A percentile compares a stretch with the other conserved stretches of the same genome.
Evolutionary conservation across 1,284 basidiomycete species (phyloP).

Genomic region (Tausonia pullulans): DNA sequence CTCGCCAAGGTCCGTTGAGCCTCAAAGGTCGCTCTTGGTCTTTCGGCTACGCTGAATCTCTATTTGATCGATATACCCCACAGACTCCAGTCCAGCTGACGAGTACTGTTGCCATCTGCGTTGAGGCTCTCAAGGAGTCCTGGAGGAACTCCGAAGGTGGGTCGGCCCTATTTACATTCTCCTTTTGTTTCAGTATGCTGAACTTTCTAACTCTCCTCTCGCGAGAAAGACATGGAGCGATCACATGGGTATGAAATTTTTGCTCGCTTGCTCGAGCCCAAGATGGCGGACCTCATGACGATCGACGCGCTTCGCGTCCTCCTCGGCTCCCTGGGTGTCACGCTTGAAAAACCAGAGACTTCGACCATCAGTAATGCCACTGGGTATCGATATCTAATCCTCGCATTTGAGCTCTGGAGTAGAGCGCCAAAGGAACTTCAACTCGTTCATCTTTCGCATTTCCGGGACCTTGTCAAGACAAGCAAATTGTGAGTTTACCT

Average conservation of each 20-base stretch:
- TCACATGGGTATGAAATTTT: conserved; percentile 80
- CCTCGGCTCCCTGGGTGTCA: conserved; percentile 72
- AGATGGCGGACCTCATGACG: conserved; percentile 60
- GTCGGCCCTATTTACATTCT: background rate
- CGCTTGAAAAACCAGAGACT: conserved; percentile 65
- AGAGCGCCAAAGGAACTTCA: conserved; percentile 57
- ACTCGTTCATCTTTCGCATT: conserved; percentile 65
- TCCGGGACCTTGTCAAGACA: conserved; percentile 54
- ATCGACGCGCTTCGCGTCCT: conserved; percentile 62
- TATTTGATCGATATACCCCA: background rate
- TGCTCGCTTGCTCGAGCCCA: conserved; percentile 58
- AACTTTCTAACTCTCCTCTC: background rate
- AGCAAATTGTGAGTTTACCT: conserved; percentile 42
- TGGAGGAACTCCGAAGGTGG: conserved; percentile 72
- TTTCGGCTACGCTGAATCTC: background rate
- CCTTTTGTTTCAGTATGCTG: background rate
- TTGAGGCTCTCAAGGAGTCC: conserved; percentile 63
- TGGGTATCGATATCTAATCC: conserved; percentile 69
- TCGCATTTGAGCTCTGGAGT: conserved; percentile 87
- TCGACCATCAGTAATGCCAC: conserved; percentile 71
- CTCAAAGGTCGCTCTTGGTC: background rate
- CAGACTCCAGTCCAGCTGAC: conserved; percentile 63
- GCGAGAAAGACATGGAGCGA: conserved; percentile 58
- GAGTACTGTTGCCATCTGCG: conserved; percentile 56
- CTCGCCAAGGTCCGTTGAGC: conserved; percentile 49